Evolutionary conservation across 2,329 filamentous ascomycete genomes (phyloP).

Genomic region (Claviceps sp.): DNA sequence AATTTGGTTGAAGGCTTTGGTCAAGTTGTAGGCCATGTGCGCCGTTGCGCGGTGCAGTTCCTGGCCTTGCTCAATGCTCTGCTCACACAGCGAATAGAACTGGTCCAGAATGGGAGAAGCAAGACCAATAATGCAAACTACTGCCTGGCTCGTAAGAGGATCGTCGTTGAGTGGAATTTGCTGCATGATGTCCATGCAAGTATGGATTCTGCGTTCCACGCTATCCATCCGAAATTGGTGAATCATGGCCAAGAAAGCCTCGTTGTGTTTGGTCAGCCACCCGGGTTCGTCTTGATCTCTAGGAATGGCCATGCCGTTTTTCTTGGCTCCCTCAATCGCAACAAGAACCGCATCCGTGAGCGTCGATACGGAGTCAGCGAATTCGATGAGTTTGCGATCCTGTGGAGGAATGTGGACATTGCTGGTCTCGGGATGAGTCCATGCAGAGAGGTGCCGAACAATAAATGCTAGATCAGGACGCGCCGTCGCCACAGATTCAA

Average conservation of each 20-base stretch:
- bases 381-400: slow-evolving; percentile 21
- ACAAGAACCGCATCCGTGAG: slow-evolving; percentile 68
- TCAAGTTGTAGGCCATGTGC: slow-evolving; percentile 62
- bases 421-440: slow-evolving; percentile 33
- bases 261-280: slow-evolving; percentile 30
- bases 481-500: slow-evolving; percentile 24
- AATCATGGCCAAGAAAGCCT: slow-evolving; percentile 38
- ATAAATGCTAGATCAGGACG: slow-evolving; percentile 51
- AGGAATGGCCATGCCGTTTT: slow-evolving; percentile 30
- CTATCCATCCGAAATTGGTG: slow-evolving; percentile 45
- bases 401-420: slow-evolving; percentile 5
- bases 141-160: slow-evolving; percentile 14
- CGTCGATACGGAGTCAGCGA: slow-evolving; percentile 46
- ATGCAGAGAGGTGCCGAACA: slow-evolving; percentile 51
- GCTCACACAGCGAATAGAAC: slow-evolving; percentile 50
- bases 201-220: slow-evolving; percentile 30
- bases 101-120: slow-evolving; percentile 58
- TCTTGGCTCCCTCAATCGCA: slow-evolving; percentile 59
- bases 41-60: slow-evolving; percentile 57
- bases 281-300: slow-evolving; percentile 22
- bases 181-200: slow-evolving; percentile 25
- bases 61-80: slow-evolving; percentile 44
- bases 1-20: slow-evolving; percentile 65
- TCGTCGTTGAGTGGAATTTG: slow-evolving; percentile 18
- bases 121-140: slow-evolving; percentile 19